Evolutionary conservation across 768 basidiomycete species (phyloP).

Genomic region (Rhizopogon rudus): DNA sequence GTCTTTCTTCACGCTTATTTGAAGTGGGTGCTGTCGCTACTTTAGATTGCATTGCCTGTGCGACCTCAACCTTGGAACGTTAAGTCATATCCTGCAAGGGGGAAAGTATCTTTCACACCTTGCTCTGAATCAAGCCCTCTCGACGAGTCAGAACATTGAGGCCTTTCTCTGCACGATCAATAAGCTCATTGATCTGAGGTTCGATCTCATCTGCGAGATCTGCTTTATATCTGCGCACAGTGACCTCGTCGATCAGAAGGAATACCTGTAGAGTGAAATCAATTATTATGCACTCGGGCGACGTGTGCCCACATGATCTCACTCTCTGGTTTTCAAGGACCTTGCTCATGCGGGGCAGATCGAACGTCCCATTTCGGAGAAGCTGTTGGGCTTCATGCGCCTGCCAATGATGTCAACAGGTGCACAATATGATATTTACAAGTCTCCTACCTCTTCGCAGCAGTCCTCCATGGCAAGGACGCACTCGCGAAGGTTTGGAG

Average conservation of each 20-base stretch:
- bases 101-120: conserved; percentile 36
- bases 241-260: conserved; percentile 66
- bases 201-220: conserved; percentile 78
- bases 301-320: conserved; percentile 9
- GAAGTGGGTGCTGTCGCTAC: conserved; percentile 43
- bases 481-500: conserved; percentile 69
- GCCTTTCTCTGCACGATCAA: conserved; percentile 67
- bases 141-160: conserved; percentile 56
- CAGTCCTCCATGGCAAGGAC: conserved; percentile 77
- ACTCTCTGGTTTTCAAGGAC: conserved; percentile 68
- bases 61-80: conserved; percentile 47
- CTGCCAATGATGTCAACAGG: conserved; percentile 28
- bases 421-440: background rate
- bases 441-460: conserved; percentile 59
- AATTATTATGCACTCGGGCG: background rate
- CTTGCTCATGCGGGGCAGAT: conserved; percentile 66
- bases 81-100: background rate
- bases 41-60: conserved; percentile 35
- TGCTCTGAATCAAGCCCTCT: conserved; percentile 55
- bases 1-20: conserved; percentile 63
- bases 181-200: conserved; percentile 72
- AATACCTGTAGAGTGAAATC: conserved; percentile 50
- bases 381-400: conserved; percentile 65
- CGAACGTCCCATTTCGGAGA: conserved; percentile 64
- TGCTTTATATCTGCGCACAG: conserved; percentile 68